Evolutionary conservation across 169 alveolate genomes (phyloP), one percentile per base, ranked within the genome.

Genomic region (Plasmodium blacklocki): DNA sequence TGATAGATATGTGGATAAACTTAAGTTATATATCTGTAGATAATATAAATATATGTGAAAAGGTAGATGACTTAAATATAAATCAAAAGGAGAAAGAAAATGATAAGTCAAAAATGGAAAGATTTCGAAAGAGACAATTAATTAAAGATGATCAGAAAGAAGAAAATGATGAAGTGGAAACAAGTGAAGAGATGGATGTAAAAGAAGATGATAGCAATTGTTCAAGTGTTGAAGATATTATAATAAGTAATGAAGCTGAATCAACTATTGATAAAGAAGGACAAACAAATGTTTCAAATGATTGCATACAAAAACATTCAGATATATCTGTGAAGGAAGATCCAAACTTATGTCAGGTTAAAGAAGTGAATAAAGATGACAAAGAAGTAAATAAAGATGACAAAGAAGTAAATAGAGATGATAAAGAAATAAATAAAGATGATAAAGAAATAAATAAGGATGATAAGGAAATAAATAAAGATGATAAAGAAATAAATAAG

Each of bases 1-100:
- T 52, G 12, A 21, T 54, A 9, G 85, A 73, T 15, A 45, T 60
- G 14, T 73, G 85, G 85, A 23, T 18, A 8, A 73, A 54, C 29
- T 54, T 73, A 59, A 73, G 50, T 15, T 73, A 73, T 19, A 49
- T 29, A 9, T 73, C 68, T 7, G 26, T 70, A 19, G 64, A 70
- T 70, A 60, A 70, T 11, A 26, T 18, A 54, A 54, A 8, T 54
- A 70, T 56, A 39, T 39, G 47, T 19, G 50, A 71, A 54, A 39
- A 21, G 80, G 64, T 43, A 54, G 45, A 63, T 19, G 72, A 63
- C 8, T 19, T 15, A 7, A 63, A 63, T 15, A 63, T 19, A 63
- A 23, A 63, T 63, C 12, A 63, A 18, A 23, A 63, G 12, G 72
- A 63, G 47, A 39, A 39, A 39, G 47, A 39, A 39, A 39, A 39